Evolutionary conservation across 208 protist species (phyloP), one percentile per base, ranked within the genome.

Genomic region (Phytomonas serpens): DNA sequence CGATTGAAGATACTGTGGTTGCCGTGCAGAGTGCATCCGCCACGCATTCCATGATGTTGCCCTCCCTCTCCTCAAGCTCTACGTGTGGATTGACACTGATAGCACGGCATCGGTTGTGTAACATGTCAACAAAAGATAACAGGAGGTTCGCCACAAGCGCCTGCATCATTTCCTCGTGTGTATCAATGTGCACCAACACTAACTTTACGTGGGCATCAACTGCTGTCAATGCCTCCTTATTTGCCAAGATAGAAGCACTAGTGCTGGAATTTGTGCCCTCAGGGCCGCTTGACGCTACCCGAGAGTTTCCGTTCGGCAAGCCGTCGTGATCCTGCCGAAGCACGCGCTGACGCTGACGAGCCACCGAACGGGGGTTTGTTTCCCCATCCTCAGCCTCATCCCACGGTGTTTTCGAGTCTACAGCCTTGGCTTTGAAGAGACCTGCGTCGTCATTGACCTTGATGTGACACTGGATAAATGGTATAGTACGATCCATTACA

Each of bases 21-120:
- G 90, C 75, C 23, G 93, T 74, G 69, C 82, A 87, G 32, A 96
- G 79, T 10, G 81, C 81, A 74, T 96, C 90, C 14, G 90, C 88
- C 68, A 96, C 83, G 80, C 88, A 85, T 81, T 96, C 88, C 16
- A 93, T 85, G 31, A 93, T 83, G 47, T 72, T 76, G 33, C 73
- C 68, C 67, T 89, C 83, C 30, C 76, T 77, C 62, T 88, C 82
- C 1, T 76, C 73, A 6, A 63, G 68, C 34, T 75, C 30, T 3
- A 78, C 74, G 68, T 67, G 67, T 65, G 10, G 69, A 73, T 83
- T 77, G 38, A 79, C 76, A 40, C 79, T 85, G 19, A 78, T 79
- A 29, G 77, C 73, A 31, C 84, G 82, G 37, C 83, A 83, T 65
- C 87, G 86, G 37, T 82, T 74, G 74, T 93, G 88, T 30, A 90